Percentiles rank a stretch among this genome's conserved stretches.
phyloP scores from a whole-genome alignment of 768 basidiomycete species.

The Boletus bicolor region DNA sequence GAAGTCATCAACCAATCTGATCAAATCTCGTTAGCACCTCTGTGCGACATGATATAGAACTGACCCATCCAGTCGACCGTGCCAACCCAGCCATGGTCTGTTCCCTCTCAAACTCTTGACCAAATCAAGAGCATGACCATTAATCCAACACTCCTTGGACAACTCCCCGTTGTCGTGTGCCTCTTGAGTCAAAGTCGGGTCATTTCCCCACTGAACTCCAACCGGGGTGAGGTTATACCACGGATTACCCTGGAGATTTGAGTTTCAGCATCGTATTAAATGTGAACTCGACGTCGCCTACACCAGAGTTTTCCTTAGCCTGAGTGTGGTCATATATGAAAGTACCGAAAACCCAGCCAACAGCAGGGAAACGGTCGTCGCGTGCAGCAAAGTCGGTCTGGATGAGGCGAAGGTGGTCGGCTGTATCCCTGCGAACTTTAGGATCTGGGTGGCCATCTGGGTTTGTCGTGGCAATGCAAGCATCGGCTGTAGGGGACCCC shows the following conservation, averaged over 20 bases:
- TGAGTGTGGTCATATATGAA: not conserved
- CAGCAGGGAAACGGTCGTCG: too few relatives aligned
- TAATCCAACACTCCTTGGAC: not conserved
- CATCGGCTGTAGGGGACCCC: not conserved
- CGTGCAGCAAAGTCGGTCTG: not conserved
- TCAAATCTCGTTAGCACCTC: not conserved
- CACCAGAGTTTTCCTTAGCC: not conserved
- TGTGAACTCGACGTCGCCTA: not conserved
- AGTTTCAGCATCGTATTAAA: not conserved
- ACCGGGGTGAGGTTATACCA: not conserved
- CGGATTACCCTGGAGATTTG: not conserved
- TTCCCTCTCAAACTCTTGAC: not conserved
- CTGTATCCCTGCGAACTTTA: not conserved
- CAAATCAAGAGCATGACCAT: not conserved
- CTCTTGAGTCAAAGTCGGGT: not conserved
- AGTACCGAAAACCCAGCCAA: constrained; percentile 1
- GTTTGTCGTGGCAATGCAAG: not conserved
- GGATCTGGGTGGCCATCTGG: not conserved
- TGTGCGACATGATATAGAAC: not conserved
- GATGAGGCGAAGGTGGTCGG: not conserved
- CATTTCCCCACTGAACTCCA: constrained; percentile 5
- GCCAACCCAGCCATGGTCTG: not conserved
- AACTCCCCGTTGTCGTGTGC: not conserved
- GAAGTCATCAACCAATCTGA: not conserved
- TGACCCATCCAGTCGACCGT: not conserved